Evolutionary conservation across 805 yeast species (phyloP).

Genomic region (Brettanomyces custersianus): DNA sequence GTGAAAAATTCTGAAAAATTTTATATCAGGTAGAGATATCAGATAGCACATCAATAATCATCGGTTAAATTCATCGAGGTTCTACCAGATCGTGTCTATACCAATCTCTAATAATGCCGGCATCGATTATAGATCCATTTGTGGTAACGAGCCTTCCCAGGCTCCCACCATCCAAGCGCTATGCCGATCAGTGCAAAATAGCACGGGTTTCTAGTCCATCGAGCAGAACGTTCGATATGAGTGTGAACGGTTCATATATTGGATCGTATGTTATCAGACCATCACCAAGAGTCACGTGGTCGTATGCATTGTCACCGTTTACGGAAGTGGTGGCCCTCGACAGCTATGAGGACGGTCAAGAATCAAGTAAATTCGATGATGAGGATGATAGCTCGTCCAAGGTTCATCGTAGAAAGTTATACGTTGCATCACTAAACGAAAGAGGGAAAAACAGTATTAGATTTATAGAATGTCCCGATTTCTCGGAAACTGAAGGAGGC

Average conservation of each 20-base stretch:
- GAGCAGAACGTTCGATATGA: conserved; percentile 35
- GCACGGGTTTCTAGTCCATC: conserved; percentile 20
- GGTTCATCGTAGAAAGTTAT: conserved; percentile 16
- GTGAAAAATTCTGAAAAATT: too few relatives aligned
- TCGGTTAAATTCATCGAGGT: too few relatives aligned
- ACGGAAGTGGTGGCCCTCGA: conserved; percentile 35
- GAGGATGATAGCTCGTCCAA: too few relatives aligned
- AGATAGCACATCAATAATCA: too few relatives aligned
- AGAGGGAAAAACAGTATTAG: conserved; percentile 24
- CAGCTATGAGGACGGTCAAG: conserved; percentile 16
- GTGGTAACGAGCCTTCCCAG: conserved; percentile 26
- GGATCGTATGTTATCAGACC: conserved; percentile 45
- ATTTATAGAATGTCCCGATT: conserved; percentile 19
- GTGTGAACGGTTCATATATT: conserved; percentile 44
- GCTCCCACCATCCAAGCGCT: conserved; percentile 17
- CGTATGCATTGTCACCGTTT: conserved; percentile 42
- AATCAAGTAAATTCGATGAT: conserved; percentile 5
- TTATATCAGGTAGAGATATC: too few relatives aligned
- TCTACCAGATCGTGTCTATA: too few relatives aligned
- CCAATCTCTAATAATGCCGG: conserved; percentile 12
- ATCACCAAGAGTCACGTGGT: conserved; percentile 49
- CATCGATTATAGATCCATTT: conserved; percentile 22
- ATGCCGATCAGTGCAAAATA: conserved; percentile 17
- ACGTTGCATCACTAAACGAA: conserved; percentile 28
- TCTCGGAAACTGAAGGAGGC: too few relatives aligned